phyloP scores from a whole-genome alignment of 139 green algal genomes.

The Coccomyxa sp. region DNA sequence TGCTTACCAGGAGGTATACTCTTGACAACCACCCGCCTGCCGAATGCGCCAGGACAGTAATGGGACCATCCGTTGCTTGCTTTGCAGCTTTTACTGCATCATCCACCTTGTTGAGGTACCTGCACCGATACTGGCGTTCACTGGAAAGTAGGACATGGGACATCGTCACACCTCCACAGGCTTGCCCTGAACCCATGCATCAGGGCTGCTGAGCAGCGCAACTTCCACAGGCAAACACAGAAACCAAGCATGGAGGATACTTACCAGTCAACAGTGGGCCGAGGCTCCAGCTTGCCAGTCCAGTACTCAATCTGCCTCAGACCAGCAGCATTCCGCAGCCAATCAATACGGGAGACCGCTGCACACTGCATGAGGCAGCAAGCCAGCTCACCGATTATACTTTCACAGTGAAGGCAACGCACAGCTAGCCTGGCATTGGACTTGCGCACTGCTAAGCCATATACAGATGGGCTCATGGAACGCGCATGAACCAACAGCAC shows the following conservation, averaged over 20 bases:
- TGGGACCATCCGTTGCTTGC: conserved; percentile 30
- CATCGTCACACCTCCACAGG: too few species aligned
- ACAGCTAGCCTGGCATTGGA: too few species aligned
- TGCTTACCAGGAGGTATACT: conserved; percentile 63
- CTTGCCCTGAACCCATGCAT: not conserved
- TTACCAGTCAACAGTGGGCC: conserved; percentile 89
- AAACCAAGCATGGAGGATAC: not conserved
- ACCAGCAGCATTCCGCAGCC: conserved; percentile 78
- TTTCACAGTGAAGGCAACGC: too few species aligned
- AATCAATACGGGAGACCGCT: conserved; percentile 62
- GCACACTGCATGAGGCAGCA: too few species aligned
- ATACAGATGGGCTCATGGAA: too few species aligned
- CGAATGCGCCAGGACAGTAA: conserved; percentile 82
- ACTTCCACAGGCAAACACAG: not conserved
- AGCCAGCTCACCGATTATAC: too few species aligned
- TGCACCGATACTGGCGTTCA: not conserved
- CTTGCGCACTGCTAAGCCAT: too few species aligned
- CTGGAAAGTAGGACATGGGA: too few species aligned
- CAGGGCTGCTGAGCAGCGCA: not conserved
- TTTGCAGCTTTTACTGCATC: conserved; percentile 62
- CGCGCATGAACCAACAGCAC: too few species aligned
- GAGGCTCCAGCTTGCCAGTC: conserved; percentile 79
- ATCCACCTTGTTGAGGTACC: conserved; percentile 18
- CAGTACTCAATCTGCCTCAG: conserved; percentile 77
- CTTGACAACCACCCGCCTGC: conserved; percentile 82